Base-by-base conservation (phyloP, 331 rosid species). In the Rhamnella rubrinervis region DNA sequence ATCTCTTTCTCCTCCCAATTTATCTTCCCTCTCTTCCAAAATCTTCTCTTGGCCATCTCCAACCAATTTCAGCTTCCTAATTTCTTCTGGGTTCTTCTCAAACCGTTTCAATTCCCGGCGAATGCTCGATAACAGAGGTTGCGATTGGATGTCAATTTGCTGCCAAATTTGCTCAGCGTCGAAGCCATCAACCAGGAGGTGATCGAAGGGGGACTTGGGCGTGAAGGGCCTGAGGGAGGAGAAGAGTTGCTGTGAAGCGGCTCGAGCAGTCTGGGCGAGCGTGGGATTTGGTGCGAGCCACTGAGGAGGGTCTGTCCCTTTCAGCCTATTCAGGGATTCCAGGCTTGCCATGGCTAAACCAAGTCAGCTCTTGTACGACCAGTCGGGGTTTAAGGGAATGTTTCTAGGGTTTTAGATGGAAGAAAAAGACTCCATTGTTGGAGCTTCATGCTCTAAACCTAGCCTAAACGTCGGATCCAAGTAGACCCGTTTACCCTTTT, bases 151-250 rank as follows among this genome's bases (percentile, higher is more conserved):
- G 61, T 93, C 98, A 35, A 89, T 87, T 77, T 93, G 98, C 73
- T 93, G 96, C 98, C 98, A 93, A 79, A 93, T 89, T 87, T 93
- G 98, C 80, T 93, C 98, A 2, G 86, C 87, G 70, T 93, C 98
- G 80, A 85, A 93, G 6, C 95, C 92, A 2, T 93, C 86, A 2
- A 84, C 85, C 63, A 93, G 74, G 61, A 93, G 97, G 61, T 81
- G 76, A 14, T 93, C 95, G 37, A 93, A 71, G 4, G 91, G 96
- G 20, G 92, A 77, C 60, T 91, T 93, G 20, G 66, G 89, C 26
- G 86, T 73, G 76, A 81, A 88, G 0, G 95, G 96, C 60, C 81
- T 78, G 58, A 93, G 83, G 28, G 76, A 60, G 35, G 95, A 80
- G 85, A 93, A 93, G 25, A 91, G 68, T 47, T 63, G 60, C 82